Evolutionary conservation across 345 rosid genomes (phyloP), one percentile per base, ranked within the genome.

Genomic region (Schrenkiella parvula): DNA sequence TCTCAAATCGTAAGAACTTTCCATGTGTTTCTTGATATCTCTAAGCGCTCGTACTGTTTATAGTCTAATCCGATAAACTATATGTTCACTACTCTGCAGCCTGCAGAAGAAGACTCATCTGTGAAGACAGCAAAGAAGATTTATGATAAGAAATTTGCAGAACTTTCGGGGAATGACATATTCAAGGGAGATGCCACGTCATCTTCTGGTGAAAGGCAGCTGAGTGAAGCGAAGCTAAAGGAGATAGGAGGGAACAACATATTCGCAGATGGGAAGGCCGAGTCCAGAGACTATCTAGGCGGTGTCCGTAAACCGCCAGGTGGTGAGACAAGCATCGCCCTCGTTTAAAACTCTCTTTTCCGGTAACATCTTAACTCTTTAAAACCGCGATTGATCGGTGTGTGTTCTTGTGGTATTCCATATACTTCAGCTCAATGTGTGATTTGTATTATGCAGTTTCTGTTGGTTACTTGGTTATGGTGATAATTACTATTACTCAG

Each of bases 261-360:
- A 64, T 93, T 93, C 61, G 87, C 95, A 0, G 98, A 93, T 65
- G 98, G 89, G 57, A 93, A 93, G 87, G 89, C 44, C 6, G 92
- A 91, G 80, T 80, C 89, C 35, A 82, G 96, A 66, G 98, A 93
- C 85, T 91, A 84, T 84, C 72, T 91, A 23, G 97, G 98, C 2
- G 98, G 98, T 0, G 91, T 93, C 11, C 98, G 98, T 74, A 93
- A 91, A 80, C 98, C 98, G 19, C 98, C 98, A 1, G 98, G 98
- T 0, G 98, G 98, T 0, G 96, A 93, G 80, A 88, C 96, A 80
- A 93, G 88, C 89, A 91, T 93, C 52, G 91, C 98, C 18, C 78
- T 93, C 82, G 95, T 93, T 61, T 93, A 80, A 70, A 13, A 5
- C 15, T 8, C 21, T 39, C 19, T 52, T 75, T 81, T 69, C 66